phyloP scores from a whole-genome alignment of 225 moss, liverwort and hornwort genomes.

The Takakia lepidozioides region DNA sequence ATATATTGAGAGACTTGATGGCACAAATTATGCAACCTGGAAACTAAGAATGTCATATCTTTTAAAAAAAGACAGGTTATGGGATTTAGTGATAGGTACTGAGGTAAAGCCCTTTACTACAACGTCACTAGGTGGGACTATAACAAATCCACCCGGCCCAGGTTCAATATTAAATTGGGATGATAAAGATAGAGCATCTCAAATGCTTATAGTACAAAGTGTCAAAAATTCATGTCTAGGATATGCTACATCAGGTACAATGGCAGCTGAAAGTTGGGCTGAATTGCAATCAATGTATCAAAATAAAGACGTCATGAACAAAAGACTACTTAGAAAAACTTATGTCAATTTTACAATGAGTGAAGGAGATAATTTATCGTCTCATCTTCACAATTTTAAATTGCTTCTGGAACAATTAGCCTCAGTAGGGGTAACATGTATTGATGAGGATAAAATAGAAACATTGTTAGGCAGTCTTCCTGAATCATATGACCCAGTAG shows the following conservation, averaged over 20 bases:
- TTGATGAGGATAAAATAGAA: no score
- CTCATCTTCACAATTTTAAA: not conserved
- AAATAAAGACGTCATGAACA: not conserved
- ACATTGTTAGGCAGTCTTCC: not conserved
- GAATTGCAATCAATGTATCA: not conserved
- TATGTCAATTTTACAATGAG: not conserved
- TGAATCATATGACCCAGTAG: no score
- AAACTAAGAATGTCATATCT: not conserved
- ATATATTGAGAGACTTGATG: not conserved
- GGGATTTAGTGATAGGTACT: not conserved
- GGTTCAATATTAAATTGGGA: not conserved
- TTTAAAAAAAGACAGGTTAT: no score
- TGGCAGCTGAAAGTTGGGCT: not conserved
- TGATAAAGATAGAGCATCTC: not conserved
- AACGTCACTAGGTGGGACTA: not conserved
- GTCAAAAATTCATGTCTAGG: not conserved
- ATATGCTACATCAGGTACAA: not conserved
- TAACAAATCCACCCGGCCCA: not conserved
- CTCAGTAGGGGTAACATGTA: not conserved
- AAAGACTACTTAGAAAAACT: no score
- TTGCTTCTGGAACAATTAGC: not conserved
- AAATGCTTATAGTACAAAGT: not conserved
- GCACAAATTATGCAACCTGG: not conserved
- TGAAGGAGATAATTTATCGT: not conserved
- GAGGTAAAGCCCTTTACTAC: not conserved